Conservation (phyloP, 768 basidiomycete genomes). For the Leccinum longicurvipes region DNA sequence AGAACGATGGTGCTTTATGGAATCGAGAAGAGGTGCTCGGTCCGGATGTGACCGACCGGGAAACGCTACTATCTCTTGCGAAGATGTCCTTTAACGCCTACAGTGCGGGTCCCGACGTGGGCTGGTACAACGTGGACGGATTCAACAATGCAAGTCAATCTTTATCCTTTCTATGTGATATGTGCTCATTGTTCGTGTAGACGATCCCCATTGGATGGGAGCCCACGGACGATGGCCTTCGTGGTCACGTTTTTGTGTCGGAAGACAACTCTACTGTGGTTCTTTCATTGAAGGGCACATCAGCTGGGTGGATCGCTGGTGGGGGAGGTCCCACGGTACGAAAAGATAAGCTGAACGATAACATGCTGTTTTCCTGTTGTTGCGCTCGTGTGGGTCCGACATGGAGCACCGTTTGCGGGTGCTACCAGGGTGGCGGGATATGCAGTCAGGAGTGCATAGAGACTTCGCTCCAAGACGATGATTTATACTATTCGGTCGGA, state of each 20-base stretch:
- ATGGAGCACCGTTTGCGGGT: slow-evolving; percentile 91
- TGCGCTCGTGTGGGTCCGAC: slow-evolving; percentile 93
- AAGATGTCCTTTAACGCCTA: slow-evolving; percentile 94
- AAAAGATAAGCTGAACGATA: slow-evolving; percentile 95
- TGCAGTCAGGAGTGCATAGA: slow-evolving; percentile 85
- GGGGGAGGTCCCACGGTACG: slow-evolving; percentile 77
- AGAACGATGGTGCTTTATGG: slow-evolving; percentile 54
- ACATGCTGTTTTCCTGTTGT: slow-evolving; percentile 93
- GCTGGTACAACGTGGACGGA: slow-evolving; percentile 71
- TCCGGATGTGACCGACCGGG: slow-evolving; percentile 71
- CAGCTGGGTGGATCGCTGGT: slow-evolving; percentile 61
- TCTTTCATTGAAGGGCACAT: slow-evolving; percentile 92
- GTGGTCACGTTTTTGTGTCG: slow-evolving; percentile 89
- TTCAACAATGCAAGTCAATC: slow-evolving; percentile 56
- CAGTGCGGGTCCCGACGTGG: slow-evolving; percentile 41
- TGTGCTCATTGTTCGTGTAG: slow-evolving; percentile 30
- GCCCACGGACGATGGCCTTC: slow-evolving; percentile 81
- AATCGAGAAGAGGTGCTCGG: slow-evolving; percentile 56
- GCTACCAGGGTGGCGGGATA: slow-evolving; percentile 68
- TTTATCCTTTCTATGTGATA: neutral
- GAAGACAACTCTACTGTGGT: slow-evolving; percentile 82
- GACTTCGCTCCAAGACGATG: slow-evolving; percentile 70
- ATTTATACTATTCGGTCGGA: slow-evolving; percentile 84
- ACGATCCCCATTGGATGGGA: slow-evolving; percentile 86
- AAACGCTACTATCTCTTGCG: slow-evolving; percentile 71